Percentiles rank a stretch among this genome's conserved stretches.
Conservation (phyloP, 2,329 filamentous ascomycete genomes). For the Penicillium fuscoglaucum region DNA sequence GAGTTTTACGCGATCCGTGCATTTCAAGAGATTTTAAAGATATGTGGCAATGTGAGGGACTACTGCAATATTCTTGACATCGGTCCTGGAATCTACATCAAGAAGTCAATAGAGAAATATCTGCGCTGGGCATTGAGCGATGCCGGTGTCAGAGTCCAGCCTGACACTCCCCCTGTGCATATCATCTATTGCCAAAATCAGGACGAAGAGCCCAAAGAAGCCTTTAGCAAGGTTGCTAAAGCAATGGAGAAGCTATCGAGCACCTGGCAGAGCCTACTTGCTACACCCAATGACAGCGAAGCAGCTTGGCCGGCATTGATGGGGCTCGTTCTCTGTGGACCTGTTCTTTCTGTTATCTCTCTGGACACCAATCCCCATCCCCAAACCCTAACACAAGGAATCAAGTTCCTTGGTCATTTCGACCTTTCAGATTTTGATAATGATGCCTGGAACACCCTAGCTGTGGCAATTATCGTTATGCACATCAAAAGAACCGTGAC, state of each 20-base stretch:
- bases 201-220: constrained; percentile 40
- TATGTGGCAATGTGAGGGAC: constrained; percentile 56
- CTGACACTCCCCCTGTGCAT: constrained; percentile 47
- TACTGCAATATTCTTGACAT: constrained; percentile 41
- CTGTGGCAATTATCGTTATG: constrained; percentile 56
- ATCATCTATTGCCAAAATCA: constrained; percentile 45
- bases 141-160: constrained; percentile 40
- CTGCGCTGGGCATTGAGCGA: constrained; percentile 57
- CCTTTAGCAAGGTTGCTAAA: constrained; percentile 44
- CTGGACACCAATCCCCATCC: constrained; percentile 44
- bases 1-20: constrained; percentile 55
- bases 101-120: constrained; percentile 48
- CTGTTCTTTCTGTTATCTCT: constrained; percentile 55
- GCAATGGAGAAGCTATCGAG: constrained; percentile 47
- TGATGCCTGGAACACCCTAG: constrained; percentile 62
- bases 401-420: constrained; percentile 49
- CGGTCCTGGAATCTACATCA: constrained; percentile 40
- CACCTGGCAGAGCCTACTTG: constrained; percentile 41
- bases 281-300: constrained; percentile 4
- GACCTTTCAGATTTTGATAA: constrained; percentile 54
- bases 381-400: constrained; percentile 5
- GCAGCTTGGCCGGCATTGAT: constrained; percentile 51
- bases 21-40: constrained; percentile 50
- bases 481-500: constrained; percentile 55
- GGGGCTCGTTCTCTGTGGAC: constrained; percentile 55